These are phyloP conservation scores for Aspergillus versicolor DNA, from an alignment of 2,329 filamentous ascomycete genomes.

Conservation along the genomic window DNA sequence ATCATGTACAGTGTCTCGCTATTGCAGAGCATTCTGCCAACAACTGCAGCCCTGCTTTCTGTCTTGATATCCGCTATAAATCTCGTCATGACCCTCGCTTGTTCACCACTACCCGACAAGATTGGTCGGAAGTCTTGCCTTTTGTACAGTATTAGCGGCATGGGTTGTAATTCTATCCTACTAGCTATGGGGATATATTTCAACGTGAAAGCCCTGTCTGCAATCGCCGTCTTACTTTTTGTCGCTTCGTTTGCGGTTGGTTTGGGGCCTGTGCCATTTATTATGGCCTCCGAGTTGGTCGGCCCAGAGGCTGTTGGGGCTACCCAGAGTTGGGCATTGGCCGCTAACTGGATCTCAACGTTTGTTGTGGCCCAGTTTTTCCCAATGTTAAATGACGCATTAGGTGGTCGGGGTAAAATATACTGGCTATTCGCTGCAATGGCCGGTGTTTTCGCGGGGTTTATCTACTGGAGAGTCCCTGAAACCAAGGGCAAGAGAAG, in stretches of 20 bases:
- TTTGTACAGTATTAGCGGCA: slow-evolving; percentile 77
- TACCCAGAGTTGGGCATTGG: slow-evolving; percentile 83
- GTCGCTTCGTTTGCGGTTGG: slow-evolving; percentile 89
- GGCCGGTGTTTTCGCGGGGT: slow-evolving; percentile 66
- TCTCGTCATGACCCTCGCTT: slow-evolving; percentile 75
- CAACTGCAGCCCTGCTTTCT: slow-evolving; percentile 78
- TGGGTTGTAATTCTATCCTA: slow-evolving; percentile 74
- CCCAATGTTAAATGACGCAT: slow-evolving; percentile 73
- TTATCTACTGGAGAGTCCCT: slow-evolving; percentile 73
- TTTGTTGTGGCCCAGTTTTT: slow-evolving; percentile 95
- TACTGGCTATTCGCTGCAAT: slow-evolving; percentile 88
- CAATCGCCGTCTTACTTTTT: slow-evolving; percentile 77
- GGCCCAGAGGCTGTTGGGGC: slow-evolving; percentile 87
- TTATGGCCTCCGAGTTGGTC: slow-evolving; percentile 87
- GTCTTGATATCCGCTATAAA: slow-evolving; percentile 87
- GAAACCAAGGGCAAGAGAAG: slow-evolving; percentile 85
- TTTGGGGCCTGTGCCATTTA: slow-evolving; percentile 90
- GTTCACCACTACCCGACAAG: slow-evolving; percentile 81
- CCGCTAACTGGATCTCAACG: slow-evolving; percentile 84
- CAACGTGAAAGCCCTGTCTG: slow-evolving; percentile 71
- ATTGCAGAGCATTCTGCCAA: slow-evolving; percentile 74
- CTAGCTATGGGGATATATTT: slow-evolving; percentile 79
- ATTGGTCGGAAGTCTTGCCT: slow-evolving; percentile 86
- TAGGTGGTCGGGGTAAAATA: slow-evolving; percentile 78
- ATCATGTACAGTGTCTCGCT: slow-evolving; percentile 98